Conservation (phyloP, 2,329 filamentous ascomycete species). For the Diaporthe australafricana region DNA sequence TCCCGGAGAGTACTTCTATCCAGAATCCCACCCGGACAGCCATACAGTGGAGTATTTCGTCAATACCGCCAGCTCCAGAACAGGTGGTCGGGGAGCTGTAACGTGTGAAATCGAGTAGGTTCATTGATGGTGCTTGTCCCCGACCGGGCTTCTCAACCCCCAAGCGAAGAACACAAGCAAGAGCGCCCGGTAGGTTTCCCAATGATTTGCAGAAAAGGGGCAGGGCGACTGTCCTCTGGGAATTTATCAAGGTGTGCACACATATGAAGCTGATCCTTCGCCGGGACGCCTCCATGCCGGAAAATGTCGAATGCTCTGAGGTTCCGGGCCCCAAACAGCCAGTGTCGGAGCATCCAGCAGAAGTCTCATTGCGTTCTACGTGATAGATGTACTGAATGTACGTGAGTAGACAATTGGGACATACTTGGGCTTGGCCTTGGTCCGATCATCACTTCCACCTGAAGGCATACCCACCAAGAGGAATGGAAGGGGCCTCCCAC, state of each 20-base stretch:
- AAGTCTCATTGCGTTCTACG: background rate
- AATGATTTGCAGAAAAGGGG: background rate
- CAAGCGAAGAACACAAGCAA: background rate
- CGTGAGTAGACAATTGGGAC: background rate
- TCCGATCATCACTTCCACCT: background rate
- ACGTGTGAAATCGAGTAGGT: background rate
- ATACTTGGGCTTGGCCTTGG: background rate
- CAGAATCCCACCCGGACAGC: background rate
- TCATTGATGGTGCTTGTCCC: no score
- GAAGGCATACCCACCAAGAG: background rate
- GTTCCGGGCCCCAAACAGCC: background rate
- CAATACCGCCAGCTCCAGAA: background rate
- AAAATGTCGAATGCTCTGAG: background rate
- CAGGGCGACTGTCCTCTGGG: no score
- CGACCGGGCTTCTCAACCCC: no score
- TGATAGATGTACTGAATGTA: background rate
- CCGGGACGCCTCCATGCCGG: background rate
- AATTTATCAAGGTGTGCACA: background rate
- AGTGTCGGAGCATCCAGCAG: background rate
- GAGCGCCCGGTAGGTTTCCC: background rate
- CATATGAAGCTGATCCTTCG: no score
- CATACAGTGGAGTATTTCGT: background rate
- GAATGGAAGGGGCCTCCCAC: background rate
- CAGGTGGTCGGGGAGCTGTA: background rate
- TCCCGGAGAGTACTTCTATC: background rate